A percentile compares a stretch with the other conserved stretches of the same genome.
Conservation (phyloP, 129 eudicot genomes). For the Centaurea solstitialis region DNA sequence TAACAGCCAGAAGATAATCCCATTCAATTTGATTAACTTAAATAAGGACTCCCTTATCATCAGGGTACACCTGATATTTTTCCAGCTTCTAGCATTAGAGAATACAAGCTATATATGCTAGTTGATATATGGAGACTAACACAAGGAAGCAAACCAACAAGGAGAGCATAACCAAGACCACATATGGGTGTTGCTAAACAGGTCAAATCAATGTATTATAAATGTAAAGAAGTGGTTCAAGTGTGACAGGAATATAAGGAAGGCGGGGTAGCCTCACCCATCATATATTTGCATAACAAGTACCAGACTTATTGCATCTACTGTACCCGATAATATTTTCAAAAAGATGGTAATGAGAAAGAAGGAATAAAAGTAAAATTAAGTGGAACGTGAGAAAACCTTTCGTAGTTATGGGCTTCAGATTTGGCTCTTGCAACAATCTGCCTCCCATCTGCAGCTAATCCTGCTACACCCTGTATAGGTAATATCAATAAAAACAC, state of each 20-base stretch:
- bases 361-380: not conserved
- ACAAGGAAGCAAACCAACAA: not conserved
- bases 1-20: not conserved
- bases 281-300: not conserved
- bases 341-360: not conserved
- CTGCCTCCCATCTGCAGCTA: slow-evolving; percentile 99
- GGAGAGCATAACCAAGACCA: not conserved
- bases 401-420: slow-evolving; percentile 89
- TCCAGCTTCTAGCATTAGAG: not conserved
- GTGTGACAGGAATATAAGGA: not conserved
- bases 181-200: not conserved
- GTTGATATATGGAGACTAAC: not conserved
- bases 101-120: not conserved
- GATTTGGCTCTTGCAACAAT: slow-evolving; percentile 94
- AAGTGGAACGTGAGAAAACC: slow-evolving; percentile 36
- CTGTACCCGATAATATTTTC: not conserved
- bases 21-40: not conserved
- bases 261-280: not conserved
- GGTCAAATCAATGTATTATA: not conserved
- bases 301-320: slow-evolving; percentile 5
- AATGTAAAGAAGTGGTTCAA: not conserved
- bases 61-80: not conserved
- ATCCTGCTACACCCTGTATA: slow-evolving; percentile 90
- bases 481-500: slow-evolving; percentile 8
- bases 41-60: not conserved